Evolutionary conservation across 345 rosid genomes (phyloP).

Genomic region (Eucalyptus rudis): DNA sequence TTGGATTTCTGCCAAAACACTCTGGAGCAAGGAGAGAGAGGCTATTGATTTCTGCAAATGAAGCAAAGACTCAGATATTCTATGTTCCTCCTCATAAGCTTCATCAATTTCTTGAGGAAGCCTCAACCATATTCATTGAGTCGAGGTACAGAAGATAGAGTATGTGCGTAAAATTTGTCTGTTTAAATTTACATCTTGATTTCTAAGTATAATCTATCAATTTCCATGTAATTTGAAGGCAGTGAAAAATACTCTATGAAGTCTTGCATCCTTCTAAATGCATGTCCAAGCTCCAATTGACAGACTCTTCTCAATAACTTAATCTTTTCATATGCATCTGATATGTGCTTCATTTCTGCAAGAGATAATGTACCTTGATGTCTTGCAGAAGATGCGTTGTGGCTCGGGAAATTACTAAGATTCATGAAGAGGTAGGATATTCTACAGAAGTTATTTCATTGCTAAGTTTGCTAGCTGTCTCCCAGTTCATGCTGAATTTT

Average conservation of each 20-base stretch:
- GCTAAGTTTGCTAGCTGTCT: not conserved
- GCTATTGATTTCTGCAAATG: constrained; percentile 58
- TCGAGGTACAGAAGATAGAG: constrained; percentile 28
- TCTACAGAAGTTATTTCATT: not conserved
- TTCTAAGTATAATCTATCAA: not conserved
- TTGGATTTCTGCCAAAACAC: constrained; percentile 89
- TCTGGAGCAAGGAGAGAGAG: constrained; percentile 61
- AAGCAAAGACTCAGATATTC: constrained; percentile 68
- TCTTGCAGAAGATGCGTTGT: constrained; percentile 65
- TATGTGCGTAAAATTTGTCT: not conserved
- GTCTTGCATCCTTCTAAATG: not conserved
- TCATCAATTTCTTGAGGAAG: constrained; percentile 73
- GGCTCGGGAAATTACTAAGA: constrained; percentile 83
- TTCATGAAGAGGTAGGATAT: constrained; percentile 74
- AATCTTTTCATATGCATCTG: not conserved
- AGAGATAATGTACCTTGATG: not conserved
- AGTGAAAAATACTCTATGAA: not conserved
- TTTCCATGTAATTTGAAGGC: not conserved
- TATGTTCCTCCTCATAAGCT: constrained; percentile 95
- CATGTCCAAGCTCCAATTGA: not conserved
- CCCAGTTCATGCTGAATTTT: not conserved
- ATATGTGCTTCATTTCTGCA: not conserved
- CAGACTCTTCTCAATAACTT: not conserved
- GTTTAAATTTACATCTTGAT: not conserved
- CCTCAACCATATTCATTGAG: constrained; percentile 39